A percentile compares a stretch with the other conserved stretches of the same genome.
Conservation (phyloP, 768 basidiomycete genomes). For the Filobasidium wieringae region DNA sequence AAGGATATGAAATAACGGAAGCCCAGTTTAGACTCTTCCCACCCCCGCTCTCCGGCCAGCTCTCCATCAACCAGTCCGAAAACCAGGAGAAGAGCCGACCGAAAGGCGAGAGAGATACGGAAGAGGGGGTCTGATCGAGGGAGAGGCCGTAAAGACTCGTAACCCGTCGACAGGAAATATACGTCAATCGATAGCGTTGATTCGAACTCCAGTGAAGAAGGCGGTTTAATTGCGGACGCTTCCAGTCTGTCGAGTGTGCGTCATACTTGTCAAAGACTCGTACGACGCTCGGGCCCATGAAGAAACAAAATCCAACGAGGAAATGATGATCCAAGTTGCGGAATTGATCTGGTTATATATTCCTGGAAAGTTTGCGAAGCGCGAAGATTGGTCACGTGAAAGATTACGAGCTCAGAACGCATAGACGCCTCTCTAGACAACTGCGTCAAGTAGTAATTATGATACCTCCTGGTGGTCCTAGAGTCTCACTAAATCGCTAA, state of each 20-base stretch:
- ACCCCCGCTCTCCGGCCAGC: not conserved
- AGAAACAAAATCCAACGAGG: too few species aligned
- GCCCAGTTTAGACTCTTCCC: conserved; percentile 11
- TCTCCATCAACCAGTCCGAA: conserved; percentile 2
- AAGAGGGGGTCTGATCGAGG: conserved; percentile 16
- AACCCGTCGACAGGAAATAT: conserved; percentile 19
- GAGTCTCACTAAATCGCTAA: too few species aligned
- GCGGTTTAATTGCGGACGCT: conserved; percentile 8
- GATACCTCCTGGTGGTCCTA: too few species aligned
- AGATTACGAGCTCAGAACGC: too few species aligned
- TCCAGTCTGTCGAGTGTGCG: conserved; percentile 13
- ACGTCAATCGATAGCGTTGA: conserved; percentile 7
- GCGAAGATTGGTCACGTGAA: too few species aligned
- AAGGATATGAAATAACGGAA: conserved; percentile 21
- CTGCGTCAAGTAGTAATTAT: too few species aligned
- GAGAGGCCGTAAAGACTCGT: conserved; percentile 12
- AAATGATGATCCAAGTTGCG: too few species aligned
- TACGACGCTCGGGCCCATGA: conserved; percentile 14
- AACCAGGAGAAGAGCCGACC: conserved; percentile 2
- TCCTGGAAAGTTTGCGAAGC: too few species aligned
- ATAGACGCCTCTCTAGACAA: too few species aligned
- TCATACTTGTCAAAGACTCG: conserved; percentile 4
- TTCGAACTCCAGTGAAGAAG: not conserved
- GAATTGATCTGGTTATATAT: too few species aligned
- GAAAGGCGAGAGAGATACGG: not conserved